Base-by-base conservation (phyloP, 2,329 filamentous ascomycete genomes). In the Ascochyta pisi region DNA sequence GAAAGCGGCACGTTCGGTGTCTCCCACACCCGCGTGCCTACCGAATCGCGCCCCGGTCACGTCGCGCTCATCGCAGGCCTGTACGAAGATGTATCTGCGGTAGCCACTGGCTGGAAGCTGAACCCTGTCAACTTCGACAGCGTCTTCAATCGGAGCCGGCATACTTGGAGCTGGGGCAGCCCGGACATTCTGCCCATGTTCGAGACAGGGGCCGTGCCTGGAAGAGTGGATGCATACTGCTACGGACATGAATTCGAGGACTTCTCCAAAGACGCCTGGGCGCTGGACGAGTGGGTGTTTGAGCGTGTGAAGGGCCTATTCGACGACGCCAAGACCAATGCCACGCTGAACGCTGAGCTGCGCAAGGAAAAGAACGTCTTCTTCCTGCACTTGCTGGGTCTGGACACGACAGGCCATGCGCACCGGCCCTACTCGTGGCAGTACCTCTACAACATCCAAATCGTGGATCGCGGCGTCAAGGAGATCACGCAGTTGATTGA, bases 91-190 rank as follows among this genome's bases (percentile, higher is more conserved):
- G 95, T 99, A 1, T 98, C 95, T 31, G 90, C 95, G 2, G 95
- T 99, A 19, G 96, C 90, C 27, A 99, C 96, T 1, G 95, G 95
- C 15, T 99, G 95, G 95, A 98, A 99, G 78, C 80, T 97, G 66
- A 99, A 99, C 73, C 95, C 95, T 0, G 95, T 99, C 70, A 90
- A 98, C 73, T 99, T 99, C 70, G 95, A 99, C 79, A 98, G 94
- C 70, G 92, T 99, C 10, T 99, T 99, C 84, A 99, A 99, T 75
- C 87, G 91, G 60, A 98, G 94, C 73, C 84, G 89, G 41, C 96
- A 99, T 78, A 99, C 96, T 7, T 99, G 95, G 95, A 96, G 93
- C 76, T 99, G 95, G 95, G 95, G 95, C 2, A 97, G 93, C 71
- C 95, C 95, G 1, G 95, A 99, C 77, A 99, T 99, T 68, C 78